These are phyloP conservation scores for Eutrema heterophyllum DNA, from an alignment of 345 rosid genomes.

Conservation along the genomic window DNA sequence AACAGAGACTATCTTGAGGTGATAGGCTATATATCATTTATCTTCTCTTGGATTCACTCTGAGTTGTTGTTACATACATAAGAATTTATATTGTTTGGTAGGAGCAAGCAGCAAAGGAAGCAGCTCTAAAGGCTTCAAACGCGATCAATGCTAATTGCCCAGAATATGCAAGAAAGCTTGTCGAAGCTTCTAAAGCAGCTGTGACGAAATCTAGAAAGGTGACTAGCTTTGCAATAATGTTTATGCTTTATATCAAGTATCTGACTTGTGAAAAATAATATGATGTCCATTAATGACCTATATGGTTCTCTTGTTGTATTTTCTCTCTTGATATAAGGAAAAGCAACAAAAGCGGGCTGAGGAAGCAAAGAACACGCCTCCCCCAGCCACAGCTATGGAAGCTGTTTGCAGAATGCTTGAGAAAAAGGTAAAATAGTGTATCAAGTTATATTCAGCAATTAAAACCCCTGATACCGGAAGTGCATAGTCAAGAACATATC, in stretches of 20 bases:
- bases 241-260: background rate
- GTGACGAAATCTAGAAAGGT: slow-evolving; percentile 67
- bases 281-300: background rate
- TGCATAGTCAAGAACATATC: background rate
- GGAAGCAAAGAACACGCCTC: slow-evolving; percentile 53
- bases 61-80: background rate
- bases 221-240: slow-evolving; percentile 1
- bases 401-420: slow-evolving; percentile 55
- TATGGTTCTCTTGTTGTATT: background rate
- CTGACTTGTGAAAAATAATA: background rate
- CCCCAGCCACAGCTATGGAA: slow-evolving; percentile 69
- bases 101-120: slow-evolving; percentile 89
- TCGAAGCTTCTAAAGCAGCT: slow-evolving; percentile 49
- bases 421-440: slow-evolving; percentile 41
- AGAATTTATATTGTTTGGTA: slow-evolving; percentile 23
- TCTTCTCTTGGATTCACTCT: slow-evolving; percentile 6
- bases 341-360: slow-evolving; percentile 76
- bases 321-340: slow-evolving; percentile 44
- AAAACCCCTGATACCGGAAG: background rate
- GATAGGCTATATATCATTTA: background rate
- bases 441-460: no score
- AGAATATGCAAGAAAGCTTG: slow-evolving; percentile 60
- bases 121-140: background rate
- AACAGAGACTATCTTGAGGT: slow-evolving; percentile 78
- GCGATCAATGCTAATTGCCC: slow-evolving; percentile 45